Percentiles rank a stretch among this genome's conserved stretches.
Conservation (phyloP, 768 basidiomycete species). For the Myochromella boudieri region DNA sequence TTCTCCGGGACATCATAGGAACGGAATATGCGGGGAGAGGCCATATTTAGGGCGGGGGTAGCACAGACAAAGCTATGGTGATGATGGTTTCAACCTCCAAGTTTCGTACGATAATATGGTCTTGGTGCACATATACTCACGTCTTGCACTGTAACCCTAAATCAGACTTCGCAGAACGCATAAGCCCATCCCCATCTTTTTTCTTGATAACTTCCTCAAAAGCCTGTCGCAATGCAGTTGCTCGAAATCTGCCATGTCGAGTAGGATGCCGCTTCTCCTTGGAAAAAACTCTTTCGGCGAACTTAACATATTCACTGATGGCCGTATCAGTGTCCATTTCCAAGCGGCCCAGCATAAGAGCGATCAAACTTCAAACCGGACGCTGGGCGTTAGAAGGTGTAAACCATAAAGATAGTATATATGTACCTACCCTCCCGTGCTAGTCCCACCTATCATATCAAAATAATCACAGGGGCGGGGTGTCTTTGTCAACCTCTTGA, state of each 20-base stretch:
- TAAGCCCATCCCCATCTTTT: background rate
- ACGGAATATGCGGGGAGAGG: conserved; percentile 13
- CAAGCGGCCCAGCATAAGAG: conserved; percentile 25
- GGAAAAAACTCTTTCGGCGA: conserved; percentile 8
- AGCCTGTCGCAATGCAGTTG: background rate
- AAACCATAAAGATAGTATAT: background rate
- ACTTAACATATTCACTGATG: conserved; percentile 13
- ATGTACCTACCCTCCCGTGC: conserved; percentile 22
- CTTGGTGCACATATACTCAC: too few species aligned
- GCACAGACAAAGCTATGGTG: conserved; percentile 14
- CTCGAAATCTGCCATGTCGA: conserved; percentile 5
- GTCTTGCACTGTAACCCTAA: conserved; percentile 6
- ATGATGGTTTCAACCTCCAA: too few species aligned
- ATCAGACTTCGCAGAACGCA: too few species aligned
- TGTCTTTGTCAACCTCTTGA: background rate
- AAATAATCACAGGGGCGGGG: conserved; percentile 19
- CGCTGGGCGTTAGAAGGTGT: too few species aligned
- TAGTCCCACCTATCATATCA: conserved; percentile 19
- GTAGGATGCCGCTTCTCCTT: background rate
- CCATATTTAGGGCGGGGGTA: conserved; percentile 2
- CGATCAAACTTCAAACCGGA: conserved; percentile 24
- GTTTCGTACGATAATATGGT: too few species aligned
- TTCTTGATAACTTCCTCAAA: conserved; percentile 1
- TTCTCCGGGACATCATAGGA: conserved; percentile 6
- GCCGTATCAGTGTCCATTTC: conserved; percentile 20